Evolutionary conservation across 352 stramenopile genomes (phyloP).

Genomic region (Peronosclerospora sorghi): DNA sequence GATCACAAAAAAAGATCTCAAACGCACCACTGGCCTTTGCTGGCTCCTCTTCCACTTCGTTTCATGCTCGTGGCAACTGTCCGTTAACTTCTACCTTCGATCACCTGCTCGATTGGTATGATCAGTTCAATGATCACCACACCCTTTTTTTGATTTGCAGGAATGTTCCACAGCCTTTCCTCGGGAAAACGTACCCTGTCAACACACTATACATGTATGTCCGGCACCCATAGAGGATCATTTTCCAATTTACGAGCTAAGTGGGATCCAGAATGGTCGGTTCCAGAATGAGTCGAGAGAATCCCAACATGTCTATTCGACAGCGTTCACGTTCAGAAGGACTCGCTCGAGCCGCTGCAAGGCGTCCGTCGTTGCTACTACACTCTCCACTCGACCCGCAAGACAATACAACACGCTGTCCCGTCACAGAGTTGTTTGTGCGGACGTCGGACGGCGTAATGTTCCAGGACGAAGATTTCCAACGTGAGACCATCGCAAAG

Average conservation of each 20-base stretch:
- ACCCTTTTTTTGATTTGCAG: constrained; percentile 1
- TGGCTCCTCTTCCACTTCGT: constrained; percentile 1
- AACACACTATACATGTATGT: not conserved
- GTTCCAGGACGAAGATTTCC: constrained; percentile 21
- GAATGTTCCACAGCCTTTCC: constrained; percentile 18
- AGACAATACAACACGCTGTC: not conserved
- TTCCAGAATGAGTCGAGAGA: not conserved
- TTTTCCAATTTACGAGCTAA: constrained; percentile 11
- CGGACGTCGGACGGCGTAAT: constrained; percentile 17
- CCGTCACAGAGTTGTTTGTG: constrained; percentile 16
- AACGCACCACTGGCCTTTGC: constrained; percentile 4
- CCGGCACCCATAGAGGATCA: constrained; percentile 4
- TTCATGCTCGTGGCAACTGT: constrained; percentile 3
- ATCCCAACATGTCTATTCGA: constrained; percentile 1
- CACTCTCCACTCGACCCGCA: not conserved
- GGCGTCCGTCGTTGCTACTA: constrained; percentile 1
- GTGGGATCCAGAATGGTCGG: constrained; percentile 2
- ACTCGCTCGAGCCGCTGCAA: constrained; percentile 4
- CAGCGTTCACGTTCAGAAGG: constrained; percentile 16
- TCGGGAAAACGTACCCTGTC: not conserved
- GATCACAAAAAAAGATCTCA: constrained; percentile 2
- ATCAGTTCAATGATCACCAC: not conserved
- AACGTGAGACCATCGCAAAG: constrained; percentile 18
- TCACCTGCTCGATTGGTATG: not conserved
- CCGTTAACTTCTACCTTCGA: not conserved